These are phyloP conservation scores for Spathaspora passalidarum DNA, from an alignment of 805 yeast species.

Conservation along the genomic window DNA sequence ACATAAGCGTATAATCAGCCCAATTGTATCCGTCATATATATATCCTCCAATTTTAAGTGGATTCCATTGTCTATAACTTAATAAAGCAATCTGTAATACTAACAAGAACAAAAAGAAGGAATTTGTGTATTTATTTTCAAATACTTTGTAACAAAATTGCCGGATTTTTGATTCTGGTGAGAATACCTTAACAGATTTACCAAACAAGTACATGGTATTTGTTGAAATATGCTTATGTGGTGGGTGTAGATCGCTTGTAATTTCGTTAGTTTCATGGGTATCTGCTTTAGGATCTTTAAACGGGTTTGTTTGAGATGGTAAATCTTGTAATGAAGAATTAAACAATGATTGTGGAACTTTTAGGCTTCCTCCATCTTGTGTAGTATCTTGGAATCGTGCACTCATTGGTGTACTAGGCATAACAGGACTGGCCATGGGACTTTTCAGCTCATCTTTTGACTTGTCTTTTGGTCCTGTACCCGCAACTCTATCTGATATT, in stretches of 20 bases:
- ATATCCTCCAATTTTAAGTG: conserved; percentile 37
- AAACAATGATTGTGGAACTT: background rate
- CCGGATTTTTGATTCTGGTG: conserved; percentile 29
- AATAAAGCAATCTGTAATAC: conserved; percentile 49
- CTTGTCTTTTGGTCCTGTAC: conserved; percentile 17
- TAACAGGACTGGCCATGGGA: background rate
- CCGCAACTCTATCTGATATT: conserved; percentile 36
- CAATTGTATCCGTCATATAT: conserved; percentile 38
- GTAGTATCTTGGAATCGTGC: background rate
- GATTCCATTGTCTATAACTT: conserved; percentile 60
- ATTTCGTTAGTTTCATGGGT: background rate
- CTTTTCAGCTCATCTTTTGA: background rate
- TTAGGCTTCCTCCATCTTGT: background rate
- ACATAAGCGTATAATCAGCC: conserved; percentile 55
- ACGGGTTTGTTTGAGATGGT: background rate
- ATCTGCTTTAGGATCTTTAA: no score
- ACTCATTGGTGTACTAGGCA: conserved; percentile 5
- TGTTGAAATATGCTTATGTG: background rate
- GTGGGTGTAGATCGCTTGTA: background rate
- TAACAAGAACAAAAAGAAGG: conserved; percentile 39
- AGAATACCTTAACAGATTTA: conserved; percentile 28
- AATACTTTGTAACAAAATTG: conserved; percentile 27
- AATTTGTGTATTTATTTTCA: conserved; percentile 27
- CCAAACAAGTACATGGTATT: conserved; percentile 29
- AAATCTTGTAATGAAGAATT: background rate